A percentile compares a stretch with the other conserved stretches of the same genome.
These are phyloP conservation scores for Ceratocystis lukuohia DNA, from an alignment of 2,329 filamentous ascomycete species.

Conservation along the genomic window DNA sequence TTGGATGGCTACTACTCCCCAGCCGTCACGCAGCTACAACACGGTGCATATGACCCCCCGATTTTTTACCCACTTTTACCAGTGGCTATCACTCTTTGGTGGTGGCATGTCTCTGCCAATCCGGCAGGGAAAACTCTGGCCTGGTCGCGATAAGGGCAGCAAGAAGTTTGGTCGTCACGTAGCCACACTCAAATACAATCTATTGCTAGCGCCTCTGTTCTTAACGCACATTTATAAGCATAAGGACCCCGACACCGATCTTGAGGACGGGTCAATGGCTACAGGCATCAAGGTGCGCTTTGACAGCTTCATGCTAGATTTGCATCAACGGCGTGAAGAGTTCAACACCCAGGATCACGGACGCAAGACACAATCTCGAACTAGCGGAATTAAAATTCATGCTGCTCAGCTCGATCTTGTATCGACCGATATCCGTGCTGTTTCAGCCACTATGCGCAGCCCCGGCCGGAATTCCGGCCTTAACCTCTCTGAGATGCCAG, in stretches of 20 bases:
- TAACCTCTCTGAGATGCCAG: not conserved
- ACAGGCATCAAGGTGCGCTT: slow-evolving; percentile 94
- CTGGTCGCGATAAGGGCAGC: slow-evolving; percentile 85
- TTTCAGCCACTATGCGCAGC: slow-evolving; percentile 78
- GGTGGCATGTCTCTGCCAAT: slow-evolving; percentile 90
- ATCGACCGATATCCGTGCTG: slow-evolving; percentile 79
- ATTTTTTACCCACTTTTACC: slow-evolving; percentile 97
- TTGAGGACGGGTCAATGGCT: slow-evolving; percentile 63
- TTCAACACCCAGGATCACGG: slow-evolving; percentile 72
- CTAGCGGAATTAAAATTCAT: slow-evolving; percentile 90
- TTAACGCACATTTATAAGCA: slow-evolving; percentile 98
- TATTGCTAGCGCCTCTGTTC: slow-evolving; percentile 82
- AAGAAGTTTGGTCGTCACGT: slow-evolving; percentile 97
- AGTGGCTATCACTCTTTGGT: slow-evolving; percentile 94
- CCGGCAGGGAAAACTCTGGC: slow-evolving; percentile 82
- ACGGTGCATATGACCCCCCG: slow-evolving; percentile 86
- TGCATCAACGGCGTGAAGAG: slow-evolving; percentile 87
- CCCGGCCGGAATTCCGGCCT: not conserved
- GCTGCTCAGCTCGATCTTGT: slow-evolving; percentile 86
- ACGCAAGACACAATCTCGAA: slow-evolving; percentile 62
- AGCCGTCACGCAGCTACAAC: slow-evolving; percentile 83
- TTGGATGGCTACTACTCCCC: slow-evolving; percentile 63
- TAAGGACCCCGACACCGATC: slow-evolving; percentile 81
- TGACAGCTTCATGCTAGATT: slow-evolving; percentile 92
- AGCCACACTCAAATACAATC: slow-evolving; percentile 96